Conservation (phyloP, 768 basidiomycete species). For the Myochromella boudieri region DNA sequence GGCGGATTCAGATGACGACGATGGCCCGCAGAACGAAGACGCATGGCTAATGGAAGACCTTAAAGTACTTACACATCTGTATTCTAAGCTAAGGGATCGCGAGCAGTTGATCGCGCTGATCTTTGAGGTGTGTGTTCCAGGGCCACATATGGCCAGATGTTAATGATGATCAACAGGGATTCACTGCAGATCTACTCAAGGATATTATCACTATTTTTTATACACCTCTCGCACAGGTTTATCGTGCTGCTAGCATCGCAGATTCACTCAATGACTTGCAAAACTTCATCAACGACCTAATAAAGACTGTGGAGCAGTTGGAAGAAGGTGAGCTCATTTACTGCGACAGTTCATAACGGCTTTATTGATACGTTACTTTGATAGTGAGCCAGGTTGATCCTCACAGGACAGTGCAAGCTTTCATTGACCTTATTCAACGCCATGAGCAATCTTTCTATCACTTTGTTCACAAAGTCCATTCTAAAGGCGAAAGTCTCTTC, state of each 20-base stretch:
- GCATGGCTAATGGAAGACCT: conserved; percentile 97
- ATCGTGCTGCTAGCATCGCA: conserved; percentile 94
- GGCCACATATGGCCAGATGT: too few relatives aligned
- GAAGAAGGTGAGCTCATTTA: conserved; percentile 71
- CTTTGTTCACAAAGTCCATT: conserved; percentile 98
- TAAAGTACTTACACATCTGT: conserved; percentile 73
- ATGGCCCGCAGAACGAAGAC: conserved; percentile 91
- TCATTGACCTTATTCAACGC: conserved; percentile 89
- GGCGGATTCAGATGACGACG: conserved; percentile 88
- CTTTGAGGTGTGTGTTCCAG: conserved; percentile 69
- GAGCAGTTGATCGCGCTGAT: conserved; percentile 91
- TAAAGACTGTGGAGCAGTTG: conserved; percentile 87
- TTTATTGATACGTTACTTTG: conserved; percentile 4
- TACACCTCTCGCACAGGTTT: conserved; percentile 93
- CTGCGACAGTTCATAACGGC: background rate
- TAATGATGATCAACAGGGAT: conserved; percentile 55
- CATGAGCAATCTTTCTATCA: conserved; percentile 96
- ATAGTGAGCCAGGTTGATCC: conserved; percentile 85
- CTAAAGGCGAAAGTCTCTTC: conserved; percentile 93
- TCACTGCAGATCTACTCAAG: conserved; percentile 91
- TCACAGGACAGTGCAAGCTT: conserved; percentile 82
- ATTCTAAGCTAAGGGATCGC: conserved; percentile 79
- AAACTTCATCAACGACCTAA: conserved; percentile 92
- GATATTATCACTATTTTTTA: conserved; percentile 99
- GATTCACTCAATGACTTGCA: conserved; percentile 92